Evolutionary conservation across 1,284 basidiomycete species (phyloP), one percentile per base, ranked within the genome.

Genomic region (Golubevia sp.): DNA sequence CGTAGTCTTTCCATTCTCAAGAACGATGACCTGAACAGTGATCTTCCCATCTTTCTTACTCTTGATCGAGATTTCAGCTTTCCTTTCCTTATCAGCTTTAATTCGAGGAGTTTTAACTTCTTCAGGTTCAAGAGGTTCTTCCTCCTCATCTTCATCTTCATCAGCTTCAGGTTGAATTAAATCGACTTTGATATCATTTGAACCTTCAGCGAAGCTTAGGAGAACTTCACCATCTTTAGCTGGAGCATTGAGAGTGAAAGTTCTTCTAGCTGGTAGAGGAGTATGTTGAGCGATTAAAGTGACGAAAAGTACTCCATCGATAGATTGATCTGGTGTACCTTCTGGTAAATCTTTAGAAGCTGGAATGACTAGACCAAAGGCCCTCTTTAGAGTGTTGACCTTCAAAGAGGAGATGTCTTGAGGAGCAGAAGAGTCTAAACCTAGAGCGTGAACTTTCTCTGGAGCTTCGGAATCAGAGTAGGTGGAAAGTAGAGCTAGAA

Each of bases 151-250:
- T n/a, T 81, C 79, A 89, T 86, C 73, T 88, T 90, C 70, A 13
- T 77, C 71, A 27, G 69, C 73, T 20, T 62, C 54, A 2, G 69
- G 67, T 25, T 65, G 67, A 55, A 82, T 59, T 27, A 62, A 71
- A 55, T 93, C 91, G 21, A 92, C 86, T 75, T 91, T 90, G 77
- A 97, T 88, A 13, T 88, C 88, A 74, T 93, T 90, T 68, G 89
- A 89, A 53, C 91, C 92, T 84, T 98, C 92, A 90, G 92, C 94
- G 50, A 98, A 85, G 84, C 95, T 92, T 66, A 96, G 87, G 15
- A 88, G 89, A 55, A 93, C 85, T 64, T 85, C 86, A 69, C 58
- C 86, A 59, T 85, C 86, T 51, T 83, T 84, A 44, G 87, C 87
- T 38, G 88, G 87, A 25, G 91, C 89, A n/a, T 91, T 89, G 71